Evolutionary conservation across 1,139 yeast species (phyloP), one percentile per base, ranked within the genome.

Genomic region (Yamadazyma mexicana): DNA sequence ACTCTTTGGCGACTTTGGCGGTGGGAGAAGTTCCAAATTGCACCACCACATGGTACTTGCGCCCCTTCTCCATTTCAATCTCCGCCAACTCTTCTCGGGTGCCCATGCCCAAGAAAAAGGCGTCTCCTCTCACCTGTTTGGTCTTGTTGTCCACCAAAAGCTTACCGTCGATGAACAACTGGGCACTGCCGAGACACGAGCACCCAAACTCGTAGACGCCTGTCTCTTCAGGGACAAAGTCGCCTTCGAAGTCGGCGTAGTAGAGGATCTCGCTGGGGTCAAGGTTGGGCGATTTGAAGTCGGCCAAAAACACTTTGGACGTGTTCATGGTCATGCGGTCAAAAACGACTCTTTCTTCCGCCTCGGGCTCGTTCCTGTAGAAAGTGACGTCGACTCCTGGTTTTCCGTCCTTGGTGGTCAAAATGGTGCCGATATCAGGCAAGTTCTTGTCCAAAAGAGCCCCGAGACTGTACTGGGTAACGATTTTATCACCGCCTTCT

Each of bases 91-190:
- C 79, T 52, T 79, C 83, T 32, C 69, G 52, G 25, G 83, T 72
- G 35, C 81, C 82, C 51, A 68, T 57, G n/a, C 77, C 75, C 41
- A 63, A 51, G 51, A 62, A 61, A 58, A 75, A 77, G 3, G 70
- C 66, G 24, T 62, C 59, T 30, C 84, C 85, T 31, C 54, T 56
- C 12, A 50, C 62, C 60, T 81, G 85, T 17, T 66, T 56, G 31
- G 78, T 75, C 51, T 70, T 73, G 61, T 80, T 79, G 54, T 79
- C 84, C 43, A 79, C 78, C 22, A 80, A 63, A 40, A 77, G 58
- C 52, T 75, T 55, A 40, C 60, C 83, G 48, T 80, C 73, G 38
- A 80, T 56, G 50, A 66, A 80, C 18, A 80, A 47, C 50, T 66
- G 69, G 26, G 79, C 81, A 33, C 82, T 74, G 34, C 86, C 86